phyloP scores from a whole-genome alignment of 306 rosid species.

The Vigna radiata region DNA sequence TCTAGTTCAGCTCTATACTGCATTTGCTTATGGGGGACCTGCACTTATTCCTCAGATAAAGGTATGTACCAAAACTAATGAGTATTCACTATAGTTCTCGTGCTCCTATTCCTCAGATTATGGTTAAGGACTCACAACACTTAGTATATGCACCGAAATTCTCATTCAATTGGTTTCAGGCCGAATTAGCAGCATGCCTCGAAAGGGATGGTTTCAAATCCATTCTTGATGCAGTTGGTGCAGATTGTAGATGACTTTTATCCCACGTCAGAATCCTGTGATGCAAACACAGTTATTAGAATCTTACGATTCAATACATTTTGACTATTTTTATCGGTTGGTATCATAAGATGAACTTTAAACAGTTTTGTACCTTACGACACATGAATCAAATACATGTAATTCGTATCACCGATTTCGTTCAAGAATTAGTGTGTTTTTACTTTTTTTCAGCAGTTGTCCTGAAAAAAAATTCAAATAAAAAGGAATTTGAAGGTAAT shows the following conservation, averaged over 20 bases:
- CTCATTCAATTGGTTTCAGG: slow-evolving; percentile 55
- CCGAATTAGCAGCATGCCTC: slow-evolving; percentile 81
- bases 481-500: too few species aligned
- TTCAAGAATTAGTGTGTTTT: too few species aligned
- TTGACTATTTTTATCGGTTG: too few species aligned
- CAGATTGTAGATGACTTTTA: slow-evolving; percentile 69
- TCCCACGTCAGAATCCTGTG: slow-evolving; percentile 1
- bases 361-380: too few species aligned
- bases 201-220: slow-evolving; percentile 96
- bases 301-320: too few species aligned
- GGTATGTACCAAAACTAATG: slow-evolving; percentile 53
- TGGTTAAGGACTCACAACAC: slow-evolving; percentile 3
- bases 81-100: slow-evolving; percentile 16
- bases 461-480: too few species aligned
- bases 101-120: slow-evolving; percentile 6
- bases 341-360: too few species aligned
- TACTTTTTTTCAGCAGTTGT: too few species aligned
- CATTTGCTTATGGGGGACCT: slow-evolving; percentile 94
- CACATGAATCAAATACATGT: too few species aligned
- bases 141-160: slow-evolving; percentile 30
- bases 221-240: slow-evolving; percentile 85
- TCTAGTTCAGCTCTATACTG: slow-evolving; percentile 93
- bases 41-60: slow-evolving; percentile 95
- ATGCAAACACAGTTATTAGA: neutral
- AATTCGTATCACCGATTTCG: too few species aligned